Conservation (phyloP, 108 stramenopile species). For the Epithemia pelagica region DNA sequence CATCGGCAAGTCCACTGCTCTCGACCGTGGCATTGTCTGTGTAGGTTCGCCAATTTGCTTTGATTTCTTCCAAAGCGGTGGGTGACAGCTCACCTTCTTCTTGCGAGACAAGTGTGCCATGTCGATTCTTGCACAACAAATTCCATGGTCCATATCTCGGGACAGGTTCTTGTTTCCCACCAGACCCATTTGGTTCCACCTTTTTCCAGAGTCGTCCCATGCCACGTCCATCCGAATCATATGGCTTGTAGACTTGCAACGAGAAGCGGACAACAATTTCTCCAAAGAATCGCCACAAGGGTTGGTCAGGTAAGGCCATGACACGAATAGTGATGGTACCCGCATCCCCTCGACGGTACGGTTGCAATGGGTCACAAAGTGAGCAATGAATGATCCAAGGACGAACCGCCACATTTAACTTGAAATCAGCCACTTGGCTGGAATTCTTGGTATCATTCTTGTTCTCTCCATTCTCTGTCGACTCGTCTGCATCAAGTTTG, state of each 20-base stretch:
- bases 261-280: constrained; percentile 66
- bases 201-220: constrained; percentile 65
- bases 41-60: constrained; percentile 57
- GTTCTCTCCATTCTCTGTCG: constrained; percentile 2
- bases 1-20: constrained; percentile 53
- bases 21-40: constrained; percentile 64
- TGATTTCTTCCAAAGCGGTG: constrained; percentile 35
- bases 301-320: constrained; percentile 73
- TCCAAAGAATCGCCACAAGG: constrained; percentile 70
- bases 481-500: not conserved
- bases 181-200: constrained; percentile 22
- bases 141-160: constrained; percentile 78
- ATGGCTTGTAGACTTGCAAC: constrained; percentile 43
- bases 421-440: not conserved
- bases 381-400: constrained; percentile 78
- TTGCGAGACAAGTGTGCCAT: constrained; percentile 30
- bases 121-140: constrained; percentile 63
- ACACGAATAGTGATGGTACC: constrained; percentile 74
- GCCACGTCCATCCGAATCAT: constrained; percentile 53
- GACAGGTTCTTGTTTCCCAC: constrained; percentile 19
- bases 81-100: constrained; percentile 11
- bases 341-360: constrained; percentile 71
- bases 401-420: constrained; percentile 58
- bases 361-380: constrained; percentile 76
- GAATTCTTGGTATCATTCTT: constrained; percentile 9